Conservation (phyloP, 371 early-diverging fungal genomes). For the Mucor saturninus region DNA sequence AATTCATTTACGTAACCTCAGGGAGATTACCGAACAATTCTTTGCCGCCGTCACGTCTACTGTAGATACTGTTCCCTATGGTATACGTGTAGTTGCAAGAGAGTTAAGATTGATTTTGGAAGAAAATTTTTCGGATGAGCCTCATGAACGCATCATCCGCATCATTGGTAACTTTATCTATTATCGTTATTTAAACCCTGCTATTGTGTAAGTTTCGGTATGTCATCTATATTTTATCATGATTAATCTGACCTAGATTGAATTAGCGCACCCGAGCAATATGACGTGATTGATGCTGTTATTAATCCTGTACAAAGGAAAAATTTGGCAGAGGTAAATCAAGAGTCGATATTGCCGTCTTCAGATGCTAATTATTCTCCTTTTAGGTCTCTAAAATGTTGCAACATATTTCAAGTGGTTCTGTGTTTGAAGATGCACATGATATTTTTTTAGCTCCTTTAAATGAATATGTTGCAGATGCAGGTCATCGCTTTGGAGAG, state of each 20-base stretch:
- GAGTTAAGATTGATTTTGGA: constrained; percentile 81
- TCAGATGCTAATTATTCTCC: not conserved
- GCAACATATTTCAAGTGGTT: constrained; percentile 88
- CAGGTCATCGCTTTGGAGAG: constrained; percentile 73
- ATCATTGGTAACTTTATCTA: constrained; percentile 95
- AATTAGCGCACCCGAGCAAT: constrained; percentile 90
- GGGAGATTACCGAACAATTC: constrained; percentile 80
- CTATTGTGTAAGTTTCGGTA: constrained; percentile 80
- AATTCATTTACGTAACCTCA: constrained; percentile 75
- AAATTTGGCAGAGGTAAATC: constrained; percentile 84
- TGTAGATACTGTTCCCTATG: constrained; percentile 89
- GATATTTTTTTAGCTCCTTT: constrained; percentile 78
- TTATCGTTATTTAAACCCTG: constrained; percentile 97
- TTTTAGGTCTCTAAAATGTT: constrained; percentile 86
- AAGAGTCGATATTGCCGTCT: not conserved
- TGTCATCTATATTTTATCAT: not conserved
- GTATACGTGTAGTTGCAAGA: constrained; percentile 94
- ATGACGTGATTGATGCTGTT: constrained; percentile 89
- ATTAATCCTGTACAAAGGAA: constrained; percentile 90
- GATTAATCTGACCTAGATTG: not conserved
- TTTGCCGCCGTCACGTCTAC: constrained; percentile 79
- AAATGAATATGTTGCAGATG: constrained; percentile 79
- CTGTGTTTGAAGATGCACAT: constrained; percentile 69
- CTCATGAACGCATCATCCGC: constrained; percentile 78
- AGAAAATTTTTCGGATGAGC: constrained; percentile 81